Base-by-base conservation (phyloP, 2,329 filamentous ascomycete species). In the Colletotrichum costaricense region DNA sequence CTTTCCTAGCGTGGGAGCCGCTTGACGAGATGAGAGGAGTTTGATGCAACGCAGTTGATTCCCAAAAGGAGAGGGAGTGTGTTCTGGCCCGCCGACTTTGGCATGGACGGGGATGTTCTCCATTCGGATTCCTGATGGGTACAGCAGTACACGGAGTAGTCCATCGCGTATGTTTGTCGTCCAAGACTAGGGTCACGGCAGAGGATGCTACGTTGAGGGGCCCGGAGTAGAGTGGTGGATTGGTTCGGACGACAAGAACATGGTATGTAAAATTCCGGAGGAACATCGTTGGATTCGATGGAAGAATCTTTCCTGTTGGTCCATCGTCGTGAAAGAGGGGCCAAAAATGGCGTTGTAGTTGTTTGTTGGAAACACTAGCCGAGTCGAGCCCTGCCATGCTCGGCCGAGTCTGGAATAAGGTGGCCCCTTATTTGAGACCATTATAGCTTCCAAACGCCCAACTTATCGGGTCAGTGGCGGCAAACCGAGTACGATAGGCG, bases 291-390 rank as follows among this genome's bases (percentile, higher is more conserved):
- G 33, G 46, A 59, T 57, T 42, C 58, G 49, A 63, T 35, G 33
- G 33, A 56, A 57, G 49, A 63, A 69, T 67, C 57, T 67, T 55
- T 62, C 33, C n/a, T 24, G 58, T 57, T 69, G 46, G 42, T 55
- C 24, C 24, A 28, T 57, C 35, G n/a, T 24, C 58, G 58, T 55
- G 52, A 63, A 69, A 33, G 57, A 69, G 58, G 66, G 66, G 46
- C 58, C 4, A 19, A 55, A 56, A 56, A n/a, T 46, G 58, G 66
- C 33, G 58, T 63, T 54, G 30, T 63, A 42, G 66, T 69, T 49
- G 58, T 69, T 69, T 64, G 59, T 58, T 64, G 59, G 67, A 69
- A 69, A 69, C 67, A 69, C 67, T 69, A 69, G 67, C 16, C 59
- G 26, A 56, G 28, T 64, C 49, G 63, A n/a, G 67, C 65, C 58